These are phyloP conservation scores for Sambucus nigra DNA, from an alignment of 129 eudicot genomes.

Conservation along the genomic window DNA sequence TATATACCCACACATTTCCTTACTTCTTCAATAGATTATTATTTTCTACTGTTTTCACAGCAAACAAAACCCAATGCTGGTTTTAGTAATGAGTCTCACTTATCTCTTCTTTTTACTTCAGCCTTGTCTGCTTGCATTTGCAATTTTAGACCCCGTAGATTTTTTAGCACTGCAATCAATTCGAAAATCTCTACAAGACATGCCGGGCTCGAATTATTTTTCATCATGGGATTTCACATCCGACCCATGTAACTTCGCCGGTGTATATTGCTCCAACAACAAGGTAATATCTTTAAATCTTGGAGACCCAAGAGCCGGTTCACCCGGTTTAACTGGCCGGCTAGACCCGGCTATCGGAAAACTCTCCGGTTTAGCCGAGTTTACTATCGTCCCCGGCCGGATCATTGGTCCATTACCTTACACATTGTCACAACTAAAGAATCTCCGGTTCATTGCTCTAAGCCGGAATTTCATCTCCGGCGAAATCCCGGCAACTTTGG, in stretches of 20 bases:
- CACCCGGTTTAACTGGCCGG: constrained; percentile 60
- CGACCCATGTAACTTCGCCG: constrained; percentile 80
- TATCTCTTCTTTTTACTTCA: constrained; percentile 16
- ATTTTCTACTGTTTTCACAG: not conserved
- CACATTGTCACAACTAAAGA: constrained; percentile 39
- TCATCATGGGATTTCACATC: constrained; percentile 88
- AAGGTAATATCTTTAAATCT: constrained; percentile 55
- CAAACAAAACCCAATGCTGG: constrained; percentile 5
- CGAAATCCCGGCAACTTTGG: constrained; percentile 40
- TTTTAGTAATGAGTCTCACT: not conserved
- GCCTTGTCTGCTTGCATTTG: not conserved
- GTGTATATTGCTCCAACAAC: constrained; percentile 52
- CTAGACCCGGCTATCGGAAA: constrained; percentile 61
- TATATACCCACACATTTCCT: not conserved
- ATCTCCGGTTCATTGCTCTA: constrained; percentile 47
- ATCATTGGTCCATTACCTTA: constrained; percentile 50
- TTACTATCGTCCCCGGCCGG: constrained; percentile 70
- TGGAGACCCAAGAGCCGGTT: constrained; percentile 84
- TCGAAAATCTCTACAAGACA: constrained; percentile 43
- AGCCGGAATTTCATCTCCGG: constrained; percentile 71
- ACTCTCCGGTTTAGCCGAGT: constrained; percentile 40
- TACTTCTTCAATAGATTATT: not conserved
- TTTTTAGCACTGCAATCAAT: constrained; percentile 64
- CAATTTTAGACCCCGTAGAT: constrained; percentile 61
- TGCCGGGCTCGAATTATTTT: constrained; percentile 59